phyloP scores from a whole-genome alignment of 441 rosid genomes.

The Cnidoscolus chayamansa region DNA sequence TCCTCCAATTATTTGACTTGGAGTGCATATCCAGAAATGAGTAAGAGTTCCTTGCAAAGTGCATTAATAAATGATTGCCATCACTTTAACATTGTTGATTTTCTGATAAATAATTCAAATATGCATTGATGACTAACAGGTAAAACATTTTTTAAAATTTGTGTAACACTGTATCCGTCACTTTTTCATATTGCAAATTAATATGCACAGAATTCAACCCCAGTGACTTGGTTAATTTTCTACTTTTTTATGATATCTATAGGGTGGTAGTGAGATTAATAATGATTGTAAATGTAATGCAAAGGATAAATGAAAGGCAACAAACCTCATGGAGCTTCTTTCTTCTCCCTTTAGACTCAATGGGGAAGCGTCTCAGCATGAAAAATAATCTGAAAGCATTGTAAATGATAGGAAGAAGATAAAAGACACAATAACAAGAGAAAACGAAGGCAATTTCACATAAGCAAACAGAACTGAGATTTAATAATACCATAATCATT shows the following conservation, averaged over 20 bases:
- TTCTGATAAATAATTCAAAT: neutral
- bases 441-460: slow-evolving; percentile 8
- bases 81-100: neutral
- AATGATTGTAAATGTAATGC: slow-evolving; percentile 1
- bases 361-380: slow-evolving; percentile 92
- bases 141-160: neutral
- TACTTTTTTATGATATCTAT: neutral
- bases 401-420: slow-evolving; percentile 9
- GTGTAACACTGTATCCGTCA: neutral
- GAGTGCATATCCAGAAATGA: neutral
- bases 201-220: neutral
- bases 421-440: slow-evolving; percentile 8
- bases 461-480: neutral
- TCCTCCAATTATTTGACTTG: neutral
- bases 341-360: slow-evolving; percentile 95
- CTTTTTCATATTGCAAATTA: neutral
- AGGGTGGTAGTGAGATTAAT: neutral
- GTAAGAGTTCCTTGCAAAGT: neutral
- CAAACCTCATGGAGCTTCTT: slow-evolving; percentile 95
- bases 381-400: slow-evolving; percentile 60
- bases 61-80: neutral
- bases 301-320: slow-evolving; percentile 2
- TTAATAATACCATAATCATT: neutral
- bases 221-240: neutral
- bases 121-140: neutral